Evolutionary conservation across 2,329 filamentous ascomycete genomes (phyloP).

Genomic region (Paradendryphiella salina): DNA sequence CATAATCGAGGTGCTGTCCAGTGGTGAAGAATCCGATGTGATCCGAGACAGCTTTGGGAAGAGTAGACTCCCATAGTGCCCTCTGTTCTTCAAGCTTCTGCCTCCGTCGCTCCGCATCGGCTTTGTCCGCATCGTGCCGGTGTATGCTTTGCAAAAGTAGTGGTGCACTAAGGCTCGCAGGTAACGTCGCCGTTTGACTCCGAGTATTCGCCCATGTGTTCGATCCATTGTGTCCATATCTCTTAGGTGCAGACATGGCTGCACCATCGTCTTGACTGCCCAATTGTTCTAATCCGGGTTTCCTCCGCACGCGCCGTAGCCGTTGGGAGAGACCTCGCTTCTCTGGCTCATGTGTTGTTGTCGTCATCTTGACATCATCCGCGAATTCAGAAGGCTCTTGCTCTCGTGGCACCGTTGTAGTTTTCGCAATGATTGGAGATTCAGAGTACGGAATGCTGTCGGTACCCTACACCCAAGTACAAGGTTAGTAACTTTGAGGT

Average conservation of each 20-base stretch:
- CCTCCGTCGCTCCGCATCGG: conserved; percentile 4
- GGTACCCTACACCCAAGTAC: conserved; percentile 27
- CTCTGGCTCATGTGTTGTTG: conserved; percentile 15
- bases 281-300: conserved; percentile 20
- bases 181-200: conserved; percentile 6
- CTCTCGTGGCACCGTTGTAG: conserved; percentile 8
- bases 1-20: conserved; percentile 6
- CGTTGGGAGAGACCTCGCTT: conserved; percentile 18
- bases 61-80: conserved; percentile 24
- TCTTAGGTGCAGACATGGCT: conserved; percentile 1
- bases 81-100: conserved; percentile 19
- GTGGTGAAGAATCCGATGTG: conserved; percentile 15
- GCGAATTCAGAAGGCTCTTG: conserved; percentile 12
- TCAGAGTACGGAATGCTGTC: conserved; percentile 18
- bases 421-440: conserved; percentile 20
- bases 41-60: conserved; percentile 18
- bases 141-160: conserved; percentile 11
- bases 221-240: conserved; percentile 8
- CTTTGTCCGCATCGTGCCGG: conserved; percentile 3
- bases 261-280: conserved; percentile 15
- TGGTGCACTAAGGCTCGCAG: conserved; percentile 8
- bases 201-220: conserved; percentile 13
- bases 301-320: conserved; percentile 21
- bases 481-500: conserved; percentile 55
- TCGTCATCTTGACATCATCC: conserved; percentile 17